Percentiles rank a stretch among this genome's conserved stretches.
These are phyloP conservation scores for Dothideomycetidae sp. DNA, from an alignment of 2,329 filamentous ascomycete species.

Conservation along the genomic window DNA sequence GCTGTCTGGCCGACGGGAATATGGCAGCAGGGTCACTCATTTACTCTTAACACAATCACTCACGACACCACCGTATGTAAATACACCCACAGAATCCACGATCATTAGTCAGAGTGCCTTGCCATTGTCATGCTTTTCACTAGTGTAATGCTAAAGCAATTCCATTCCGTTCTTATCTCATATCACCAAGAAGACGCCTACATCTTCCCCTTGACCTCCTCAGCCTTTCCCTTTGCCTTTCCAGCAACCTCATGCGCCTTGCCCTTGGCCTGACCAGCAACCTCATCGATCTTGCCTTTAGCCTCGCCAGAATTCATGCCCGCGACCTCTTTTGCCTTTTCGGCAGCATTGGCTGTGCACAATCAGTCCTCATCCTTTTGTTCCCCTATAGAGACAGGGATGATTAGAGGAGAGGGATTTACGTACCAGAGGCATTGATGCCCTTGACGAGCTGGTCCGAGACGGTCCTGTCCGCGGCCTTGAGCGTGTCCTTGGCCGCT, in stretches of 20 bases:
- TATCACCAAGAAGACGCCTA: conserved; percentile 7
- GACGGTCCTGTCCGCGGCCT: conserved; percentile 42
- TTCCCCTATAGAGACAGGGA: too few species aligned
- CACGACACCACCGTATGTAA: too few species aligned
- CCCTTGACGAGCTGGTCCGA: conserved; percentile 44
- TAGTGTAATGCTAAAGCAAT: too few species aligned
- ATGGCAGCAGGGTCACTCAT: too few species aligned
- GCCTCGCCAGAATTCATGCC: conserved; percentile 27
- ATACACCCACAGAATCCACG: too few species aligned
- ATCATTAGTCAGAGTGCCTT: too few species aligned
- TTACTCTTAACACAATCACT: too few species aligned
- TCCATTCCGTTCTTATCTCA: not conserved
- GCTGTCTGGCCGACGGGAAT: too few species aligned
- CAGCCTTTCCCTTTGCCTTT: conserved; percentile 27
- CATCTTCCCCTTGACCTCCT: conserved; percentile 17
- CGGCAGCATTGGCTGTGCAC: conserved; percentile 18
- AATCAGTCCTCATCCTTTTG: too few species aligned
- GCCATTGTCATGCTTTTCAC: too few species aligned
- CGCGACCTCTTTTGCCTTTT: conserved; percentile 27
- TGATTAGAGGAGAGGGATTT: not conserved
- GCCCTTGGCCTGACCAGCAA: conserved; percentile 31
- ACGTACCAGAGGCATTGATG: conserved; percentile 48
- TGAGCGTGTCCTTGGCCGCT: conserved; percentile 42
- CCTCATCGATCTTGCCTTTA: conserved; percentile 28
- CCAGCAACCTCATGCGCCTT: conserved; percentile 27